A percentile compares a stretch with the other conserved stretches of the same genome.
These are phyloP conservation scores for Candida tunisiensis DNA, from an alignment of 1,139 yeast genomes.

Conservation along the genomic window DNA sequence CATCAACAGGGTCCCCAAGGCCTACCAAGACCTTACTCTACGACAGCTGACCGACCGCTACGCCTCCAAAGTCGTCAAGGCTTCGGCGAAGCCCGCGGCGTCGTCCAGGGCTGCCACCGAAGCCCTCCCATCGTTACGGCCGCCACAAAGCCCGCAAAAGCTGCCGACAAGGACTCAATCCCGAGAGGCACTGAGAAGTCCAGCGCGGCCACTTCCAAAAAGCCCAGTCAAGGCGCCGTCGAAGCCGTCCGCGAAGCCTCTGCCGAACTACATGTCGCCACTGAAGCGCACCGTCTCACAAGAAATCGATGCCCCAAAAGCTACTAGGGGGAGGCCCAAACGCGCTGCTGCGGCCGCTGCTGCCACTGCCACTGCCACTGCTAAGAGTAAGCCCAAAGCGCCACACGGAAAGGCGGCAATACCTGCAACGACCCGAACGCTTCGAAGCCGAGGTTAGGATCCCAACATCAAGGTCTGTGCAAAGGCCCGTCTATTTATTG, in stretches of 20 bases:
- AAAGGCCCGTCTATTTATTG: neutral
- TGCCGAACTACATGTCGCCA: no score
- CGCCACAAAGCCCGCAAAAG: neutral
- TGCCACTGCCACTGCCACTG: no score
- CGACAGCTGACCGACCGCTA: slow-evolving; percentile 14
- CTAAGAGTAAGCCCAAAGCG: neutral
- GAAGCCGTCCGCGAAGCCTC: no score
- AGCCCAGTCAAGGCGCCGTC: no score
- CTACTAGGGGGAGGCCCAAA: no score
- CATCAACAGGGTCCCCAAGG: slow-evolving; percentile 23
- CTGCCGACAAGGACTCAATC: neutral
- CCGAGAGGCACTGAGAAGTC: neutral
- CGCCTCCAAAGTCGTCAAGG: slow-evolving; percentile 4
- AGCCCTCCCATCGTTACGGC: neutral
- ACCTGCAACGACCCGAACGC: neutral
- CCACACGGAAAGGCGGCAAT: neutral
- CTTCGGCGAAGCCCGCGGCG: neutral
- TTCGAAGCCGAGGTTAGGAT: neutral
- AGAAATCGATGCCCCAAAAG: no score
- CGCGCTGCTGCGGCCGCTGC: no score
- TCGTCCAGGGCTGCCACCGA: neutral
- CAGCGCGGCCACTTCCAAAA: neutral
- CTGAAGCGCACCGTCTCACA: no score
- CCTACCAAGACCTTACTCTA: slow-evolving; percentile 25
- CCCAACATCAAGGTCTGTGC: neutral